Evolutionary conservation across 2,329 filamentous ascomycete species (phyloP).

Genomic region (Xylaria sp.): DNA sequence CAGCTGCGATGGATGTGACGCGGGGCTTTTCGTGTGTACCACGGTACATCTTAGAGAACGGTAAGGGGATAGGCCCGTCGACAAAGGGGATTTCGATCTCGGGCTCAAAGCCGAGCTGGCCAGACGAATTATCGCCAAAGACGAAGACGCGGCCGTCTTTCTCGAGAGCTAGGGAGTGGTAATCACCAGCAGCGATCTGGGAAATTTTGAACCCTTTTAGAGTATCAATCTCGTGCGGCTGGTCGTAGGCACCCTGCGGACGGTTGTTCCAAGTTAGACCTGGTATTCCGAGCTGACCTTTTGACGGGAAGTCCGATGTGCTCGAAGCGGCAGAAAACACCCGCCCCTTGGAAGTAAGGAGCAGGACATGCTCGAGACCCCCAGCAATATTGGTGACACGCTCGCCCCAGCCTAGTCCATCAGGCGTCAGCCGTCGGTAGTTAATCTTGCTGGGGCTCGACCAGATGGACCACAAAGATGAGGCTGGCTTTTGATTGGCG

Average conservation of each 20-base stretch:
- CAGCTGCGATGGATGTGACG: slow-evolving; percentile 84
- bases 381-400: slow-evolving; percentile 78
- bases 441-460: slow-evolving; percentile 63
- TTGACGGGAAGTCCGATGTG: slow-evolving; percentile 79
- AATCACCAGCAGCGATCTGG: slow-evolving; percentile 85
- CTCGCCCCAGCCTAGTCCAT: slow-evolving; percentile 73
- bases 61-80: slow-evolving; percentile 76
- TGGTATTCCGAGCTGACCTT: slow-evolving; percentile 88
- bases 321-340: slow-evolving; percentile 90
- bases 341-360: slow-evolving; percentile 85
- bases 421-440: slow-evolving; percentile 78
- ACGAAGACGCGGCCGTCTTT: slow-evolving; percentile 80
- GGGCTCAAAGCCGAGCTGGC: slow-evolving; percentile 88
- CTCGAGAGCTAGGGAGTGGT: slow-evolving; percentile 84
- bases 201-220: slow-evolving; percentile 77
- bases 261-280: slow-evolving; percentile 83
- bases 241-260: slow-evolving; percentile 81
- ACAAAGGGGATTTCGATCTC: slow-evolving; percentile 69
- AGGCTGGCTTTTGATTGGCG: slow-evolving; percentile 70
- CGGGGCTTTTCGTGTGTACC: slow-evolving; percentile 70
- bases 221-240: slow-evolving; percentile 80
- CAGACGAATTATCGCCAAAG: slow-evolving; percentile 90
- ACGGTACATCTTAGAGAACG: slow-evolving; percentile 77
- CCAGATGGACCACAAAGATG: slow-evolving; percentile 80
- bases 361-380: slow-evolving; percentile 85